Evolutionary conservation across 768 basidiomycete species (phyloP), one percentile per base, ranked within the genome.

Genomic region (Gloeophyllum trabeum): DNA sequence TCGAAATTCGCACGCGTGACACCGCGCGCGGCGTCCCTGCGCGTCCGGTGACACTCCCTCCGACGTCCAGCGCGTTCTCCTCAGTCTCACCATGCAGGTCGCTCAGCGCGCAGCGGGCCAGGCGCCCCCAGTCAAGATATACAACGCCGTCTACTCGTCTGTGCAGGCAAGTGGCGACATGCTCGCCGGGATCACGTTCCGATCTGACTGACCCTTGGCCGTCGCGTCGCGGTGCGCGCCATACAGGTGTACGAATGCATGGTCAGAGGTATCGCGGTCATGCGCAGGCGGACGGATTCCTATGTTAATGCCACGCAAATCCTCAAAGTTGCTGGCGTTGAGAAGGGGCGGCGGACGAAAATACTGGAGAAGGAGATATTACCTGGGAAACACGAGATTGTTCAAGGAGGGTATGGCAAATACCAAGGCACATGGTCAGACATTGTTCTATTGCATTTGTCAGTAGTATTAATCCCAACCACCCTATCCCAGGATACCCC

Each of bases 281-380:
- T 99, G 96, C 80, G 94, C 41, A 71, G 96, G 56, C 79, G 92
- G 54, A 78, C 78, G 41, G 96, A 98, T 63, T 91, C 89, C 53
- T 98, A 75, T 59, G 87, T 99, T 49, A 99, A 99, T 69, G 96
- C 96, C 52, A 98, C 96, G 2, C 96, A 99, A 61, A 97, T 99
- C 47, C 78, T 99, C 51, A 99, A 99, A 64, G 94, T 99, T 28
- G 93, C 94, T 4, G 96, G 96, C 32, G 86, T 98, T 47, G 91
- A 94, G 67, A 99, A 99, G 62, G 92, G 92, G 1, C 77, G 84
- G 35, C 75, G 96, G 30, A 97, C 94, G 13, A 97, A 97, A 74
- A 96, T 98, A 42, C 68, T 90, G 12, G 87, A 98, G 71, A 96
- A 93, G 61, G 94, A 99, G 65, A 90, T 99, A 48, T 73, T 93